Percentiles rank a stretch among this genome's conserved stretches.
These are phyloP conservation scores for Trichoderma oligosporum DNA, from an alignment of 2,329 filamentous ascomycete genomes.

Conservation along the genomic window DNA sequence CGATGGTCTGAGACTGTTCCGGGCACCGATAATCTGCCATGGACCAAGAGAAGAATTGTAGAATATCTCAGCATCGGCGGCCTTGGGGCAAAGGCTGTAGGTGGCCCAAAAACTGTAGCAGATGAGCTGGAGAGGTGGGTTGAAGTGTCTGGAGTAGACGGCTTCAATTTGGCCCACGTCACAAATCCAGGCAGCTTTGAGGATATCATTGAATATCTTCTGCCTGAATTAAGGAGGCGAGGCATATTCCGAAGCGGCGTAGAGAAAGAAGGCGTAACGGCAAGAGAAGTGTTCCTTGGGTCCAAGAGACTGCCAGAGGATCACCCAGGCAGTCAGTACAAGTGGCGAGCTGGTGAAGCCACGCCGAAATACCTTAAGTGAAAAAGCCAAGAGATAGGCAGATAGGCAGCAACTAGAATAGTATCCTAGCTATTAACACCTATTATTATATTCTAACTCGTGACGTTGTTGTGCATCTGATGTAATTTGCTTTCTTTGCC, in stretches of 20 bases:
- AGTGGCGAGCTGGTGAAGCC: conserved; percentile 19
- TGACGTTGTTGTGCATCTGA: neutral
- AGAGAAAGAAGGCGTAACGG: conserved; percentile 20
- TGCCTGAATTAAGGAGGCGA: conserved; percentile 54
- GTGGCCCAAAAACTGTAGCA: conserved; percentile 42
- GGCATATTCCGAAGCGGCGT: conserved; percentile 18
- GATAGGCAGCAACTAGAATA: neutral
- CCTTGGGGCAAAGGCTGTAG: conserved; percentile 45
- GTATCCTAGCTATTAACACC: neutral
- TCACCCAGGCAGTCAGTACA: conserved; percentile 20
- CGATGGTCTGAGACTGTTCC: conserved; percentile 22
- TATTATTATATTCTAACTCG: neutral
- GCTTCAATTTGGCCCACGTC: conserved; percentile 43
- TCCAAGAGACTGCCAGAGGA: conserved; percentile 20
- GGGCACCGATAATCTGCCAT: conserved; percentile 33
- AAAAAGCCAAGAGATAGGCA: neutral
- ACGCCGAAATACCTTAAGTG: neutral
- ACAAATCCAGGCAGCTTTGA: conserved; percentile 54
- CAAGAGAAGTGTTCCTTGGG: conserved; percentile 22
- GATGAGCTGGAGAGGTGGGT: conserved; percentile 48
- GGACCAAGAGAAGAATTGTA: conserved; percentile 54
- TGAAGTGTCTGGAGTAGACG: conserved; percentile 29
- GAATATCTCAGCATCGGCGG: conserved; percentile 52
- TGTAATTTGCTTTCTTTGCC: neutral
- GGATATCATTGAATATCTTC: conserved; percentile 58